phyloP scores from a whole-genome alignment of 352 stramenopile species.

The Pseudoperonospora humuli region DNA sequence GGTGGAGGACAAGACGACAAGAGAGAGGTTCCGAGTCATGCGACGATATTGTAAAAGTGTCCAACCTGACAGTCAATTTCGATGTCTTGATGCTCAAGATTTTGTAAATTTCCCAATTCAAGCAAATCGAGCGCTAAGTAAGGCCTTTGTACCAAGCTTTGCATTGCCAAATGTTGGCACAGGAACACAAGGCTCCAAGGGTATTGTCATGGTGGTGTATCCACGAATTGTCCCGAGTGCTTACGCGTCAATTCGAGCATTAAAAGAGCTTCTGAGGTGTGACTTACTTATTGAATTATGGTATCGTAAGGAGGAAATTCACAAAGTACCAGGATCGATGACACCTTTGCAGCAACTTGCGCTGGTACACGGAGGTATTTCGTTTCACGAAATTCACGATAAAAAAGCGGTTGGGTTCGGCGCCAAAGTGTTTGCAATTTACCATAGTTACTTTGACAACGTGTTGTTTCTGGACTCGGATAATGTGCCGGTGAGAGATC shows the following conservation, averaged over 20 bases:
- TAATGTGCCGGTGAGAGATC: conserved; percentile 48
- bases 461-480: conserved; percentile 56
- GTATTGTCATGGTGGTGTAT: conserved; percentile 54
- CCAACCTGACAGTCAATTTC: conserved; percentile 24
- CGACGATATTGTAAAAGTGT: conserved; percentile 28
- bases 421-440: conserved; percentile 46
- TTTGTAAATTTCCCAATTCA: conserved; percentile 34
- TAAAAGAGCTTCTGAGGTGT: conserved; percentile 29
- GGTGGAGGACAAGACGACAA: conserved; percentile 23
- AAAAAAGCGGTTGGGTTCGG: conserved; percentile 32
- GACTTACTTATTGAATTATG: conserved; percentile 47
- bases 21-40: conserved; percentile 37
- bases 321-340: conserved; percentile 11
- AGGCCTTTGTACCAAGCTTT: conserved; percentile 9
- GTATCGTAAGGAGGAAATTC: conserved; percentile 32
- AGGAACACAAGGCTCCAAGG: conserved; percentile 2
- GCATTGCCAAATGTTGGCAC: conserved; percentile 6
- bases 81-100: conserved; percentile 34
- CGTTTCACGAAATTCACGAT: conserved; percentile 27
- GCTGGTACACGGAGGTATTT: conserved; percentile 1
- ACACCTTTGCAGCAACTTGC: conserved; percentile 10
- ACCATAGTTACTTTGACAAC: conserved; percentile 37
- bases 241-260: conserved; percentile 29
- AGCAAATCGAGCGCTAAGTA: conserved; percentile 12
- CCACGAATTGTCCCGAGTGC: conserved; percentile 40